Evolutionary conservation across 2,329 filamentous ascomycete genomes (phyloP).

Genomic region (Xylariales sp.): DNA sequence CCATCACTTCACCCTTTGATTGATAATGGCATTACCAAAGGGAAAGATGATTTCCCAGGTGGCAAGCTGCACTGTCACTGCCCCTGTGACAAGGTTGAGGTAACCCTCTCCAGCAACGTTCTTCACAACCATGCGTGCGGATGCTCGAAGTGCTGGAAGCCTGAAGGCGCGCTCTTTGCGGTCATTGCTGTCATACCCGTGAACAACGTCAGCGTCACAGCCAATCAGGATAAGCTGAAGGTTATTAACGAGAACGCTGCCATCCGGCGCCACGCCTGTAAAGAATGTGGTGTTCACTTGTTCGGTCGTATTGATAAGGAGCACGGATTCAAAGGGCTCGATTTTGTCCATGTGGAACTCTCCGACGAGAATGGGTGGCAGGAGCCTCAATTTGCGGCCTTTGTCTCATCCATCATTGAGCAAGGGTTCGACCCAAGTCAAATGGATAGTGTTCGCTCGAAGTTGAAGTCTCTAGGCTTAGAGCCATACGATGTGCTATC

Average conservation of each 20-base stretch:
- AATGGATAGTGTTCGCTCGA: conserved; percentile 50
- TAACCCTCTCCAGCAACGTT: conserved; percentile 54
- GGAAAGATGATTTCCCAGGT: conserved; percentile 48
- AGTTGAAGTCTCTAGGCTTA: conserved; percentile 50
- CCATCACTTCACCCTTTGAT: conserved; percentile 56
- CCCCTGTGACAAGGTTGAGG: conserved; percentile 47
- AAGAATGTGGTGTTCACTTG: conserved; percentile 56
- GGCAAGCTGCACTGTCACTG: conserved; percentile 62
- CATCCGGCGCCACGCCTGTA: conserved; percentile 60
- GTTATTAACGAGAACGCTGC: conserved; percentile 51
- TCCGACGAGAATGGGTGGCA: conserved; percentile 61
- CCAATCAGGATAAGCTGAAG: conserved; percentile 52
- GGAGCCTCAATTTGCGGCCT: conserved; percentile 66
- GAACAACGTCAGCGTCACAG: conserved; percentile 50
- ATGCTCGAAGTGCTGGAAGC: conserved; percentile 72
- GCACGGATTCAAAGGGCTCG: conserved; percentile 64
- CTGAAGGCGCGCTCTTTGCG: conserved; percentile 57
- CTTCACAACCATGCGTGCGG: conserved; percentile 68
- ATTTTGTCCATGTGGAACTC: conserved; percentile 64
- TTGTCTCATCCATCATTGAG: conserved; percentile 65
- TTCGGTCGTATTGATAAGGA: conserved; percentile 61
- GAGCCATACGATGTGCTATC: conserved; percentile 60
- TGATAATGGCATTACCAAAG: conserved; percentile 57
- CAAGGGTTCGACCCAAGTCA: conserved; percentile 55
- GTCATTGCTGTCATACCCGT: conserved; percentile 57